phyloP scores from a whole-genome alignment of 2,329 filamentous ascomycete species.

The Sporothrix variecibatus region DNA sequence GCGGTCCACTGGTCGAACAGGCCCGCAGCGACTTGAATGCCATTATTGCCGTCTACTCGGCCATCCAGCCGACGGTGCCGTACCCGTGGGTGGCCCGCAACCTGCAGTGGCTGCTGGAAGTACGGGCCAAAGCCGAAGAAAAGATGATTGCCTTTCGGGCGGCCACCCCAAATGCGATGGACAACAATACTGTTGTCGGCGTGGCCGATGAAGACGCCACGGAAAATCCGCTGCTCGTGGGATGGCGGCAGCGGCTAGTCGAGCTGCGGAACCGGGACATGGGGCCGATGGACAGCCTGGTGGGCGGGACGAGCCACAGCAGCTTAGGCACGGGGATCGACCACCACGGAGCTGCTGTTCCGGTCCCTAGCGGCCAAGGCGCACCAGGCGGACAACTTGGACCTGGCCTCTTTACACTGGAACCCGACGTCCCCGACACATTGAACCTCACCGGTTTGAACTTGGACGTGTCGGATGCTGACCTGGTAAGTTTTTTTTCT shows the following conservation, averaged over 20 bases:
- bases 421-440: constrained; percentile 2
- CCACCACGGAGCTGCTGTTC: not conserved
- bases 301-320: not conserved
- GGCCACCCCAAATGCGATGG: not conserved
- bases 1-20: constrained; percentile 3
- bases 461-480: constrained; percentile 14
- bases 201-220: not conserved
- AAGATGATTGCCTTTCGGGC: constrained; percentile 4
- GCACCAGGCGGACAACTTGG: not conserved
- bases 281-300: not conserved
- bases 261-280: constrained; percentile 1
- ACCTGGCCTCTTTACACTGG: not conserved
- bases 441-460: constrained; percentile 7
- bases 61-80: not conserved
- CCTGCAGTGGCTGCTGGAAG: constrained; percentile 18
- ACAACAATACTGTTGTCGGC: not conserved
- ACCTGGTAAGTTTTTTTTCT: not conserved
- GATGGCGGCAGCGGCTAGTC: constrained; percentile 18
- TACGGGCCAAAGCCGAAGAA: not conserved
- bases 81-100: constrained; percentile 15
- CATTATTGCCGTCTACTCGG: constrained; percentile 15
- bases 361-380: not conserved
- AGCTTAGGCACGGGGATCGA: not conserved
- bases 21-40: constrained; percentile 13
- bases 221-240: constrained; percentile 14